Percentiles rank a stretch among this genome's conserved stretches.
Conservation (phyloP, 2,329 filamentous ascomycete genomes). For the Ramularia collo-cygni region DNA sequence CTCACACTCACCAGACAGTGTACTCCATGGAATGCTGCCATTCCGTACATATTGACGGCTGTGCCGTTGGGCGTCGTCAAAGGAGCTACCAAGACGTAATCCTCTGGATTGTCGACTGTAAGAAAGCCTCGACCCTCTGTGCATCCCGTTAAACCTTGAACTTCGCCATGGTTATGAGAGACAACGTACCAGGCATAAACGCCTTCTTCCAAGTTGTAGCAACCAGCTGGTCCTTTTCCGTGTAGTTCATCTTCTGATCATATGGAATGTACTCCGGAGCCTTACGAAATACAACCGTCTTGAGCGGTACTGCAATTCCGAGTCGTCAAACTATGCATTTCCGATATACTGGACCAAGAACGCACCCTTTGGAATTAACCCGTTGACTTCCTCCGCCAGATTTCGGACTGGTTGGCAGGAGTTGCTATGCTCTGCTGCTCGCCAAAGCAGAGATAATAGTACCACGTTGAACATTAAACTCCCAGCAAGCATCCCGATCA, state of each 20-base stretch:
- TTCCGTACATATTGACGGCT: slow-evolving; percentile 13
- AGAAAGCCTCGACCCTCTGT: not conserved
- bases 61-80: not conserved
- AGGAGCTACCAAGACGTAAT: slow-evolving; percentile 6
- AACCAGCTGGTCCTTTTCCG: not conserved
- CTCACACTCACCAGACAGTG: slow-evolving; percentile 20
- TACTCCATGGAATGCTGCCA: slow-evolving; percentile 25
- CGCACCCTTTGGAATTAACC: not conserved
- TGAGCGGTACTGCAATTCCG: not conserved
- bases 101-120: slow-evolving; percentile 6
- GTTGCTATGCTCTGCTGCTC: not conserved
- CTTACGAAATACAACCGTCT: not conserved
- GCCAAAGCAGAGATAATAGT: not conserved
- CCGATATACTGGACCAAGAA: not conserved
- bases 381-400: not conserved
- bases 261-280: not conserved
- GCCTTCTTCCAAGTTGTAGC: not conserved
- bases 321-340: not conserved
- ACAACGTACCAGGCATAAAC: not conserved
- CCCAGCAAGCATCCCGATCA: not conserved
- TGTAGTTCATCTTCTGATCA: not conserved
- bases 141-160: not conserved
- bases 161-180: not conserved
- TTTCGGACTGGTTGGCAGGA: not conserved
- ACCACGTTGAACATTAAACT: not conserved